Conservation (phyloP, 345 rosid species). For the Eutrema yunnanense region DNA sequence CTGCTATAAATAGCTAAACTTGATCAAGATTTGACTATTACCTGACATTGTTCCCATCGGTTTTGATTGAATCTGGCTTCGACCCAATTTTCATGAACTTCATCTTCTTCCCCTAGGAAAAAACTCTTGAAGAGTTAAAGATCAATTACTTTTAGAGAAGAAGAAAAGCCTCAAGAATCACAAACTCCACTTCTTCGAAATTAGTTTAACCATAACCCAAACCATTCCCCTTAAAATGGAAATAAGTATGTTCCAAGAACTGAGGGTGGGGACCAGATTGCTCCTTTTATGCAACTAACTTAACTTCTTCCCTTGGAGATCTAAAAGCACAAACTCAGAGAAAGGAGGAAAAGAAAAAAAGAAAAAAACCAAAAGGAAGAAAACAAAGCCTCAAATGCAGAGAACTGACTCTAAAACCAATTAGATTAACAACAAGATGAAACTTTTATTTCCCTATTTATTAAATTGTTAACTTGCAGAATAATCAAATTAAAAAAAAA, state of each 20-base stretch:
- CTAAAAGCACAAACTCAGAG: slow-evolving; percentile 43
- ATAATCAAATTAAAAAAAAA: slow-evolving; percentile 5
- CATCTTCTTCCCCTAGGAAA: slow-evolving; percentile 38
- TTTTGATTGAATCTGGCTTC: slow-evolving; percentile 65
- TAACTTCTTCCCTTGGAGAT: slow-evolving; percentile 42
- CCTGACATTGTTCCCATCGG: slow-evolving; percentile 34
- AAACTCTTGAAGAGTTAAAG: slow-evolving; percentile 5
- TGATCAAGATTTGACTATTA: slow-evolving; percentile 8
- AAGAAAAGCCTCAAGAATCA: slow-evolving; percentile 15
- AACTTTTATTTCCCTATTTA: slow-evolving; percentile 11
- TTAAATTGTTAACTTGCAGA: slow-evolving; percentile 15
- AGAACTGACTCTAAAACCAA: slow-evolving; percentile 30
- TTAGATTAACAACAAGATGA: slow-evolving; percentile 6
- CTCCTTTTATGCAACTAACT: slow-evolving; percentile 34
- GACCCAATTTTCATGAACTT: slow-evolving; percentile 97
- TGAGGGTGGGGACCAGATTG: slow-evolving; percentile 58
- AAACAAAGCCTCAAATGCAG: slow-evolving; percentile 18
- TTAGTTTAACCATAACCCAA: slow-evolving; percentile 3
- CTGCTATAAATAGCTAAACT: neutral
- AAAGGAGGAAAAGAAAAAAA: slow-evolving; percentile 17
- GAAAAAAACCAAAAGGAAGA: slow-evolving; percentile 9
- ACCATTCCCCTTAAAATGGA: slow-evolving; percentile 35
- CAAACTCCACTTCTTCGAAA: slow-evolving; percentile 4
- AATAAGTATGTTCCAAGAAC: slow-evolving; percentile 32
- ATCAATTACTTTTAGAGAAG: neutral